Base-by-base conservation (phyloP, 352 stramenopile genomes). In the Phytopythium sindhum region DNA sequence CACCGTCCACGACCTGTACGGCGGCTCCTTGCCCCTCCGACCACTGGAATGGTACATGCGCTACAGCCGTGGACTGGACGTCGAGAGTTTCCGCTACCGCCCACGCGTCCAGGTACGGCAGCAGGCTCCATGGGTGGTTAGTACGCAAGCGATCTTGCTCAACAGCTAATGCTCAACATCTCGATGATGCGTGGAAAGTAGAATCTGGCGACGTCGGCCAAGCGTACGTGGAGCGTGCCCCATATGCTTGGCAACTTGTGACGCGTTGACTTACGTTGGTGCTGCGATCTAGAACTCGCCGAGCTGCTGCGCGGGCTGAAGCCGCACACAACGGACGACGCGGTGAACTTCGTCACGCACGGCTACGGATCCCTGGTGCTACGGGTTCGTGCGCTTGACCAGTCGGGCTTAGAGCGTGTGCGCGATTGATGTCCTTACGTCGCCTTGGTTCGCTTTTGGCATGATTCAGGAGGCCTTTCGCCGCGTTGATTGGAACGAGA, bases 311-410 rank as follows among this genome's bases (percentile, higher is more conserved):
- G 73, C 9, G 69, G 69, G 7, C 79, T 75, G n/a, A 92, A 92
- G 56, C 84, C 84, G 1, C 79, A 92, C 54, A 82, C 68, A 6
- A 66, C 63, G 2, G 76, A 85, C 57, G 78, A 89, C 57, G 66
- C 74, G 5, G 64, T 90, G 50, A 73, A 89, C 69, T 89, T 92
- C 55, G 78, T 92, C 33, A 90, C 84, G 0, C 84, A 88, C 48
- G 84, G 80, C 67, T 92, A 92, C 51, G 84, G 84, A 12, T 74
- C 84, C 0, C 57, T 92, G 19, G 81, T 92, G 41, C 66, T 92
- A 23, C 77, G 84, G 42, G 84, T 86, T 55, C 47, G 72, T 65
- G 52, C 52, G 17, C 5, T 21, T 45, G 21, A 7, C 21, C n/a
- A 8, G 21, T 51, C 19, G 7, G 21, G 26, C 19, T 26, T 6